A percentile compares a stretch with the other conserved stretches of the same genome.
phyloP scores from a whole-genome alignment of 257 asterid species.

The Ballota nigra region DNA sequence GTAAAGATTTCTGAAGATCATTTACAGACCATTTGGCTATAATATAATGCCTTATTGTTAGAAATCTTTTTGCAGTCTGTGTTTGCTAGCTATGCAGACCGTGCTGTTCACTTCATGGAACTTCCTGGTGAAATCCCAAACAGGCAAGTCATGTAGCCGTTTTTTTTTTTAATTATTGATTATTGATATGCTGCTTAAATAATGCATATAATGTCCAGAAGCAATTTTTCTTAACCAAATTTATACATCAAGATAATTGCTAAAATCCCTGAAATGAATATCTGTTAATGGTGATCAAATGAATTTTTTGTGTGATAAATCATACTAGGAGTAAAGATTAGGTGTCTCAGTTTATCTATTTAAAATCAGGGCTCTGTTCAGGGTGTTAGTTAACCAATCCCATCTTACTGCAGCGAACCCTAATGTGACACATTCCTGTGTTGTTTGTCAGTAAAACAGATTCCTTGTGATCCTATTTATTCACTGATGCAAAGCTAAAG shows the following conservation, averaged over 20 bases:
- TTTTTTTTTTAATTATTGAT: too few relatives aligned
- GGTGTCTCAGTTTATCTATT: not conserved
- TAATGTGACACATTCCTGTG: not conserved
- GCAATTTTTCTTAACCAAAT: not conserved
- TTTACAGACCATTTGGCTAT: not conserved
- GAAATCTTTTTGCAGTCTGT: conserved; percentile 59
- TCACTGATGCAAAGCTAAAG: not conserved
- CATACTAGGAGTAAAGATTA: not conserved
- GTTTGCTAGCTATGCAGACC: conserved; percentile 85
- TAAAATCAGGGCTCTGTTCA: not conserved
- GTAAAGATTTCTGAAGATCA: conserved; percentile 1
- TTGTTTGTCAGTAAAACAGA: not conserved
- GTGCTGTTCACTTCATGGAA: conserved; percentile 97
- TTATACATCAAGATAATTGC: conserved; percentile 2
- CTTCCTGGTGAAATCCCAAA: conserved; percentile 97
- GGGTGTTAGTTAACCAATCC: not conserved
- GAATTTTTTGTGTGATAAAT: not conserved
- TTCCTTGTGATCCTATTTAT: not conserved
- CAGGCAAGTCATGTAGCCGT: conserved; percentile 55
- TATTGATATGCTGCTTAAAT: conserved; percentile 8
- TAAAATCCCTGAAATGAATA: not conserved
- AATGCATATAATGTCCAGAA: not conserved
- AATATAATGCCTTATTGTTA: conserved; percentile 18
- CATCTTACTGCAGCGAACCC: not conserved
- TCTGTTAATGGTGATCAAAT: conserved; percentile 15